Evolutionary conservation across 345 rosid genomes (phyloP), one percentile per base, ranked within the genome.

Genomic region (Moricandia moricandioides): DNA sequence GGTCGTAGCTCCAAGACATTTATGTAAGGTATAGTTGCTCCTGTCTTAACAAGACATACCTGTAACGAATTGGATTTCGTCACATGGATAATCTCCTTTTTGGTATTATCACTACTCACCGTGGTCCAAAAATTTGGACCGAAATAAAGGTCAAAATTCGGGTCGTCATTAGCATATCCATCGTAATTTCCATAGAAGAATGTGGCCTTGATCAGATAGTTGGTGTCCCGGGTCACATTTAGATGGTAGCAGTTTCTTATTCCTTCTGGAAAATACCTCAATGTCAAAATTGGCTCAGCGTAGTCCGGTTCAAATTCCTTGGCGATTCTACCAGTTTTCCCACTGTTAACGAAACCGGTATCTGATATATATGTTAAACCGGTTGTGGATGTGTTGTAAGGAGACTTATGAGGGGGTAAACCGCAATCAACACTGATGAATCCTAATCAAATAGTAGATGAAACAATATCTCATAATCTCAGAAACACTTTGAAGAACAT

Each of bases 401-500:
- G 67, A 71, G 77, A 14, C 4, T 71, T 67, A 8, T 18, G 29
- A 45, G 14, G 35, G 3, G 76, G n/a, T 34, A 64, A 77, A 26
- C 81, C 81, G 39, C 76, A 77, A 49, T 77, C 81, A 56, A 77
- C 57, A 35, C 18, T 77, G 13, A 77, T 71, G 72, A 71, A 71
- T 64, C 80, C 80, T 75, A 62, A 21, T 21, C 1, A 68, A 26
- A 66, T 0, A 29, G 17, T 4, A 11, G 10, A 52, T 8, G 30
- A 1, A 33, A 57, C 12, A 2, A n/a, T 2, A 35, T 4, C 7
- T 4, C 12, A 26, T 37, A 14, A 75, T 1, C 35, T 47, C 21
- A 4, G 7, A 67, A 39, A 66, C 14, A 47, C 2, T 11, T 26
- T 33, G 1, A 51, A 49, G 33, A 3, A 59, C 6, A 17, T 21